phyloP scores from a whole-genome alignment of 2,329 filamentous ascomycete genomes.

The Microsporum audouinii region DNA sequence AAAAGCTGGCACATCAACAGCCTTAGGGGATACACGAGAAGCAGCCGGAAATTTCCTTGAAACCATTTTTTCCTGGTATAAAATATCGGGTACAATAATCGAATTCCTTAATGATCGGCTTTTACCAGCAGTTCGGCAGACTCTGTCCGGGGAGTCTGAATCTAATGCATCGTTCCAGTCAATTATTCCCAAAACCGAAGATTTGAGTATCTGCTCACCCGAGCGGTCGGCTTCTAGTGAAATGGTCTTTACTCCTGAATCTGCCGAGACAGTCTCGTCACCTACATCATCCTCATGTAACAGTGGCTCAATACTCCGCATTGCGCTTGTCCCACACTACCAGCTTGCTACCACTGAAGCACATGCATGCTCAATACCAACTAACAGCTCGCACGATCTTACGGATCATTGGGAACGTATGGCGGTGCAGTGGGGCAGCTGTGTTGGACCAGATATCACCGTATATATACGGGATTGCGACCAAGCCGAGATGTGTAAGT shows the following conservation, averaged over 20 bases:
- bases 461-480: constrained; percentile 35
- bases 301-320: constrained; percentile 40
- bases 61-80: constrained; percentile 63
- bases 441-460: constrained; percentile 60
- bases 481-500: constrained; percentile 30
- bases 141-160: constrained; percentile 2
- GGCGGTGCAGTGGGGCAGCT: constrained; percentile 82
- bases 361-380: constrained; percentile 62
- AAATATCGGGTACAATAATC: constrained; percentile 59
- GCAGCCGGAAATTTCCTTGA: constrained; percentile 50
- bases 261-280: constrained; percentile 8
- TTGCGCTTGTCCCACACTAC: constrained; percentile 68
- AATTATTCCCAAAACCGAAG: constrained; percentile 23
- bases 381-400: constrained; percentile 63
- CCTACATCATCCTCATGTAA: constrained; percentile 5
- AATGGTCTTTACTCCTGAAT: constrained; percentile 3
- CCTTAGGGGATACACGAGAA: constrained; percentile 30
- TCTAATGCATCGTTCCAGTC: constrained; percentile 24
- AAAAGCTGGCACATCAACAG: constrained; percentile 18
- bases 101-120: constrained; percentile 39
- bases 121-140: constrained; percentile 11
- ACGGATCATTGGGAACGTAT: constrained; percentile 98
- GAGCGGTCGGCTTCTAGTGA: constrained; percentile 13
- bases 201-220: constrained; percentile 24
- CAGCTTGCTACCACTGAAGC: constrained; percentile 67